phyloP scores from a whole-genome alignment of 352 stramenopile species.

The Phytopythium oedochilum region DNA sequence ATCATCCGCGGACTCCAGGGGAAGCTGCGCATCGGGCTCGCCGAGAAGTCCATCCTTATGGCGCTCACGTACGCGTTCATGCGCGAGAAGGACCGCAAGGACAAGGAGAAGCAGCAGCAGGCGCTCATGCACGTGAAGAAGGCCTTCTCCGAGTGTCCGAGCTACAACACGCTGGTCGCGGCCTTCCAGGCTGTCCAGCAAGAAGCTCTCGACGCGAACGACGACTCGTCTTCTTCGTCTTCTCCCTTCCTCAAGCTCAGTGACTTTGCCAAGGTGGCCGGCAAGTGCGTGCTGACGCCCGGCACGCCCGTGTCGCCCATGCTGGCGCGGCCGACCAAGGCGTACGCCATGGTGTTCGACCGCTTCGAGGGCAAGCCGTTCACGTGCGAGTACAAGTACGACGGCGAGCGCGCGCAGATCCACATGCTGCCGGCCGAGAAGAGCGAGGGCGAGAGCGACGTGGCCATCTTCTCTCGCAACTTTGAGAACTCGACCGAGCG shows the following conservation, averaged over 20 bases:
- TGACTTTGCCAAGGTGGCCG: conserved; percentile 53
- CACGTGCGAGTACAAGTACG: conserved; percentile 99
- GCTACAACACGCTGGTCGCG: conserved; percentile 93
- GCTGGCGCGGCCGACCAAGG: conserved; percentile 98
- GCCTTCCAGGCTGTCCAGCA: conserved; percentile 77
- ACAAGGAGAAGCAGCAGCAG: conserved; percentile 86
- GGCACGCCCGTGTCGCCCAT: conserved; percentile 98
- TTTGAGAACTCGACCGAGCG: conserved; percentile 97
- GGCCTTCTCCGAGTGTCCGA: conserved; percentile 96
- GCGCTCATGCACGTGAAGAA: conserved; percentile 95
- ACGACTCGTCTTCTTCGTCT: neutral
- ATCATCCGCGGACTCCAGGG: conserved; percentile 98
- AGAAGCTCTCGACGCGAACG: conserved; percentile 15
- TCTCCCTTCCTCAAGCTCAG: conserved; percentile 39
- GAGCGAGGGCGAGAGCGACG: conserved; percentile 17
- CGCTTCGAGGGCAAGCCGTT: conserved; percentile 94
- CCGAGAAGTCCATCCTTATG: conserved; percentile 96
- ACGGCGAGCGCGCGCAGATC: conserved; percentile 97
- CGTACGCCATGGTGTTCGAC: conserved; percentile 95
- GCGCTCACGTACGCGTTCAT: conserved; percentile 96
- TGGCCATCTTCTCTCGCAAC: conserved; percentile 98
- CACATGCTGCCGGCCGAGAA: conserved; percentile 87
- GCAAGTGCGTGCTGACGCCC: conserved; percentile 89
- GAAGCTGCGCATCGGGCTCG: conserved; percentile 97
- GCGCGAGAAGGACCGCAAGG: conserved; percentile 74